Percentiles rank a stretch among this genome's conserved stretches.
Conservation (phyloP, 768 basidiomycete species). For the Chlorophyllum brunneum region DNA sequence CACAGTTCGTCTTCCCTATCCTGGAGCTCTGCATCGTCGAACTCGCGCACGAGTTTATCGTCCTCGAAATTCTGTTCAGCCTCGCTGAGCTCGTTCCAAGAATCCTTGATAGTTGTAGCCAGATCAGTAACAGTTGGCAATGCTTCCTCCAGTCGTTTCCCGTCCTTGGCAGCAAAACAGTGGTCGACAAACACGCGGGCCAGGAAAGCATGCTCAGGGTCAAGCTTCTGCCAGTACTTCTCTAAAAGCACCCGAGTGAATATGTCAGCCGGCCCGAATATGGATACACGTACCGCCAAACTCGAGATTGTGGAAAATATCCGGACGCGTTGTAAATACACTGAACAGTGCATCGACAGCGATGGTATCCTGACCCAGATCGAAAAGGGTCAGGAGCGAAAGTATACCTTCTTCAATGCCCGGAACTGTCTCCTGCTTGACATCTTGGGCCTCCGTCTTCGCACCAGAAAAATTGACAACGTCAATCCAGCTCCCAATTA, state of each 20-base stretch:
- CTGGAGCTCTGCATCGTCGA: conserved; percentile 31
- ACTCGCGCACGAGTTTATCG: conserved; percentile 20
- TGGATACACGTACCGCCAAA: conserved; percentile 55
- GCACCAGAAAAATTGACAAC: conserved; percentile 30
- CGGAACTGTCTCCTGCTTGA: conserved; percentile 13
- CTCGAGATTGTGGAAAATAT: conserved; percentile 62
- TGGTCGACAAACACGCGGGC: conserved; percentile 81
- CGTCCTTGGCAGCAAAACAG: conserved; percentile 59
- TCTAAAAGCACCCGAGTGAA: conserved; percentile 36
- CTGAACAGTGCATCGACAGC: conserved; percentile 74
- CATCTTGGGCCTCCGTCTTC: conserved; percentile 28
- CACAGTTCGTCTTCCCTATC: conserved; percentile 43
- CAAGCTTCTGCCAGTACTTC: conserved; percentile 64
- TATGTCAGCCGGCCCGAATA: background rate
- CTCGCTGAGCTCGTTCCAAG: conserved; percentile 53
- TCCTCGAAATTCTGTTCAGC: conserved; percentile 20
- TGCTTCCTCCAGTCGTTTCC: conserved; percentile 56
- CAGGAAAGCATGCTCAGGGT: conserved; percentile 76
- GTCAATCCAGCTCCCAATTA: conserved; percentile 78
- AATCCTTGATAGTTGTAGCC: conserved; percentile 68
- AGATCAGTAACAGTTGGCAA: conserved; percentile 84
- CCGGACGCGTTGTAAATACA: conserved; percentile 61
- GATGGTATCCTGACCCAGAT: conserved; percentile 52
- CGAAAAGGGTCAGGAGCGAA: conserved; percentile 53
- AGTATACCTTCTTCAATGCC: conserved; percentile 35